Evolutionary conservation across 352 stramenopile species (phyloP).

Genomic region (Blastocystis sp.): DNA sequence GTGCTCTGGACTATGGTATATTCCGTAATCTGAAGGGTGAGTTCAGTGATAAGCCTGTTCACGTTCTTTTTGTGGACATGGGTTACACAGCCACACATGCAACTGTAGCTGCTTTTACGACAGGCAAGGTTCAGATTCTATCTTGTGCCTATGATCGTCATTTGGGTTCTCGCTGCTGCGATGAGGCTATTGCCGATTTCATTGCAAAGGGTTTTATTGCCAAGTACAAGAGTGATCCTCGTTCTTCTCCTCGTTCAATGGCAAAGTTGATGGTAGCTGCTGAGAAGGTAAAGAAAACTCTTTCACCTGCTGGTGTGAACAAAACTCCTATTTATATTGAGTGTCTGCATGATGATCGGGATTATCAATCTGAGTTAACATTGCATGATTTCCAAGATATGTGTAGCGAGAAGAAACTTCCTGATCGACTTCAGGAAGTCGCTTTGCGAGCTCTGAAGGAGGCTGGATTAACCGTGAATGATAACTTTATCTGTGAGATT

Average conservation of each 20-base stretch:
- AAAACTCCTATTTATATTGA: slow-evolving; percentile 91
- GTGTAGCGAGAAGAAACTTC: slow-evolving; percentile 67
- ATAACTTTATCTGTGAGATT: slow-evolving; percentile 87
- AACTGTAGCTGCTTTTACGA: slow-evolving; percentile 66
- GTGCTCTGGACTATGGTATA: slow-evolving; percentile 86
- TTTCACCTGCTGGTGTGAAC: slow-evolving; percentile 87
- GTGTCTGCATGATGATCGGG: slow-evolving; percentile 90
- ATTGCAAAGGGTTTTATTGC: slow-evolving; percentile 86
- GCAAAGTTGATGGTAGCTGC: slow-evolving; percentile 91
- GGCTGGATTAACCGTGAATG: slow-evolving; percentile 78
- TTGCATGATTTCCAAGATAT: slow-evolving; percentile 88
- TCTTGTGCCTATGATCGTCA: slow-evolving; percentile 83
- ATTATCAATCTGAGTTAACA: slow-evolving; percentile 87
- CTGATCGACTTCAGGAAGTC: slow-evolving; percentile 41
- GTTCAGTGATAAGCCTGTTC: slow-evolving; percentile 82
- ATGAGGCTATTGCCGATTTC: slow-evolving; percentile 85
- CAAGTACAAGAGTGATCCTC: slow-evolving; percentile 87
- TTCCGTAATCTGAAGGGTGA: slow-evolving; percentile 87
- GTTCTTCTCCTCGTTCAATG: slow-evolving; percentile 82
- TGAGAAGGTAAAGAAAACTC: slow-evolving; percentile 98
- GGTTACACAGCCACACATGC: slow-evolving; percentile 73
- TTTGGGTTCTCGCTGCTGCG: slow-evolving; percentile 90
- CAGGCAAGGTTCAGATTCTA: slow-evolving; percentile 86
- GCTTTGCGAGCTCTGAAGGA: slow-evolving; percentile 66
- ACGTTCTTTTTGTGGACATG: slow-evolving; percentile 98